These are phyloP conservation scores for Ichthyophthirius multifiliis DNA, from an alignment of 169 alveolate genomes.

Conservation along the genomic window DNA sequence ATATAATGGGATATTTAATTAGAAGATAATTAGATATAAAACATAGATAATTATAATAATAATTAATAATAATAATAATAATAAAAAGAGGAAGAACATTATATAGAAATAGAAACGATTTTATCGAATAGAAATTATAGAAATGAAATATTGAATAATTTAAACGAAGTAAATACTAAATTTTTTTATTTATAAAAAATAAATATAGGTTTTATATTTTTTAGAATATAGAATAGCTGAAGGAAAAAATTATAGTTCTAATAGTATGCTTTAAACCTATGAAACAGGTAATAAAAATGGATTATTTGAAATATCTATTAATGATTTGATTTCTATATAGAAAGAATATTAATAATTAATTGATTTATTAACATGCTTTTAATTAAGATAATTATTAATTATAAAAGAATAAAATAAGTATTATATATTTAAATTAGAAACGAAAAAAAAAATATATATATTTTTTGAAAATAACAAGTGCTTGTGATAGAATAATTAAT, in stretches of 20 bases:
- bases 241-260: background rate
- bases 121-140: background rate
- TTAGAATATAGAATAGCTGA: background rate
- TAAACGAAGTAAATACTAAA: background rate
- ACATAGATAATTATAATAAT: too few relatives aligned
- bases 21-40: too few relatives aligned
- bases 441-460: background rate
- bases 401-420: conserved; percentile 1
- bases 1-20: conserved; percentile 6
- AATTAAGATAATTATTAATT: background rate
- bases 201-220: background rate
- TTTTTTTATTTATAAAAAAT: background rate
- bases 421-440: background rate
- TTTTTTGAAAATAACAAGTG: background rate
- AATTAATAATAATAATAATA: too few relatives aligned
- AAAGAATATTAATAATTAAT: background rate
- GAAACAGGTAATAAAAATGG: background rate
- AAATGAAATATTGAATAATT: background rate
- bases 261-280: background rate
- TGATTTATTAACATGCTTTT: background rate
- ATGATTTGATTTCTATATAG: background rate
- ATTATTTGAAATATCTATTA: background rate
- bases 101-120: background rate
- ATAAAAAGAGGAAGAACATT: too few relatives aligned
- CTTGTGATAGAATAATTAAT: background rate